Evolutionary conservation across 148 eudicot genomes (phyloP).

Genomic region (Rhododendron mucronatum): DNA sequence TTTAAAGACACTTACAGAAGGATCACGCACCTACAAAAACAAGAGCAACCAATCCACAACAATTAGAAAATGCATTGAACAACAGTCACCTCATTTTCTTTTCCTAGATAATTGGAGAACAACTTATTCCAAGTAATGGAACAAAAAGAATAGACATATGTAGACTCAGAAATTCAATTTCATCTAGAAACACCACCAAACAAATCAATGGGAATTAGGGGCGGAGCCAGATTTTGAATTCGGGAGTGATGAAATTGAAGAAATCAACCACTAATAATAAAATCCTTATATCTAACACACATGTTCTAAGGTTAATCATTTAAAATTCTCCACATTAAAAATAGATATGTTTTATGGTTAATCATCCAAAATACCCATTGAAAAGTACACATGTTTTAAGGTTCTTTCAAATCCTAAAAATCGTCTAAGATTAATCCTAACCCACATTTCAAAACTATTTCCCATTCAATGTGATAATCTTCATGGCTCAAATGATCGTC

Average conservation of each 20-base stretch:
- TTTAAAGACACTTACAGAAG: slow-evolving; percentile 60
- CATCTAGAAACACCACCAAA: neutral
- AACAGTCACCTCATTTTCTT: neutral
- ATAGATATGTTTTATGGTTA: neutral
- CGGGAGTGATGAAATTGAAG: neutral
- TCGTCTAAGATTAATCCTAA: neutral
- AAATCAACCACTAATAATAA: neutral
- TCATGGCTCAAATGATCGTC: neutral
- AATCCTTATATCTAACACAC: neutral
- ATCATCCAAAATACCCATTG: neutral
- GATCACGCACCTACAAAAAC: slow-evolving; percentile 30
- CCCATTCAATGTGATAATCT: neutral
- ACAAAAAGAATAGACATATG: neutral
- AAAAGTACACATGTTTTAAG: neutral
- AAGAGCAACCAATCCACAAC: neutral
- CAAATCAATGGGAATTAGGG: neutral
- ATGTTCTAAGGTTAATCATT: neutral
- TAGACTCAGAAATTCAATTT: neutral
- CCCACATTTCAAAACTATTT: neutral
- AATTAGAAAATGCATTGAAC: neutral
- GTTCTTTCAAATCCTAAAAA: neutral
- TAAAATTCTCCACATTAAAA: neutral
- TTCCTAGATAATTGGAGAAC: neutral
- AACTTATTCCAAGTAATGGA: neutral
- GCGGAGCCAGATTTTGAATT: neutral